A percentile compares a stretch with the other conserved stretches of the same genome.
These are phyloP conservation scores for Debaryomyces coudertii DNA, from an alignment of 1,139 yeast genomes.

Conservation along the genomic window DNA sequence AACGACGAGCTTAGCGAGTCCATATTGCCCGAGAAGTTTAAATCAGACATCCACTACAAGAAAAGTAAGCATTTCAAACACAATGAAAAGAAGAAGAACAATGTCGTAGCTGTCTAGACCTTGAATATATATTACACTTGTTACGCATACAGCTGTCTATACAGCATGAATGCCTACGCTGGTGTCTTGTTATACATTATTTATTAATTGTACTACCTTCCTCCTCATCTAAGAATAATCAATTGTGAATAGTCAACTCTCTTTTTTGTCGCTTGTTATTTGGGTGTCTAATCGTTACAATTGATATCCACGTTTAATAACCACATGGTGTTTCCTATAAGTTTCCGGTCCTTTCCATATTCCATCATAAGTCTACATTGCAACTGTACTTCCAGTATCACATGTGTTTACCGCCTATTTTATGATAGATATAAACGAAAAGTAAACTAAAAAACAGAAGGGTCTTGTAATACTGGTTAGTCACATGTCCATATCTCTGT, in stretches of 20 bases:
- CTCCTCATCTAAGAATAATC: not conserved
- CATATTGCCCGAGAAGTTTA: slow-evolving; percentile 20
- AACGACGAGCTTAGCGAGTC: not conserved
- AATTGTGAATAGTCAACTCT: not conserved
- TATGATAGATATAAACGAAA: slow-evolving; percentile 12
- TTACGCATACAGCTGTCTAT: slow-evolving; percentile 2
- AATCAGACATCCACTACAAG: slow-evolving; percentile 23
- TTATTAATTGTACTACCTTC: not conserved
- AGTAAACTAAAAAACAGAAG: slow-evolving; percentile 8
- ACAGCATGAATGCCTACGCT: not conserved
- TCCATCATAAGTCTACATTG: not conserved
- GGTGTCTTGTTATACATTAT: not conserved
- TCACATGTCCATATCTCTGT: slow-evolving; percentile 4
- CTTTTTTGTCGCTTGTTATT: not conserved
- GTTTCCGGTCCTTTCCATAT: not conserved
- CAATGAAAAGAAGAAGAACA: slow-evolving; percentile 16
- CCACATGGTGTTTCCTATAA: not conserved
- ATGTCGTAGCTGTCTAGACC: not conserved
- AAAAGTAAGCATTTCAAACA: slow-evolving; percentile 23
- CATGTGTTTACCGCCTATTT: not conserved
- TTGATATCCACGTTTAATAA: not conserved
- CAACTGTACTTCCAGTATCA: not conserved
- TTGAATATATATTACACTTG: not conserved
- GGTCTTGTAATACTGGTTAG: slow-evolving; percentile 2
- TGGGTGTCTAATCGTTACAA: not conserved